Base-by-base conservation (phyloP, 495 filamentous ascomycete genomes). In the Endocarpon pusillum region DNA sequence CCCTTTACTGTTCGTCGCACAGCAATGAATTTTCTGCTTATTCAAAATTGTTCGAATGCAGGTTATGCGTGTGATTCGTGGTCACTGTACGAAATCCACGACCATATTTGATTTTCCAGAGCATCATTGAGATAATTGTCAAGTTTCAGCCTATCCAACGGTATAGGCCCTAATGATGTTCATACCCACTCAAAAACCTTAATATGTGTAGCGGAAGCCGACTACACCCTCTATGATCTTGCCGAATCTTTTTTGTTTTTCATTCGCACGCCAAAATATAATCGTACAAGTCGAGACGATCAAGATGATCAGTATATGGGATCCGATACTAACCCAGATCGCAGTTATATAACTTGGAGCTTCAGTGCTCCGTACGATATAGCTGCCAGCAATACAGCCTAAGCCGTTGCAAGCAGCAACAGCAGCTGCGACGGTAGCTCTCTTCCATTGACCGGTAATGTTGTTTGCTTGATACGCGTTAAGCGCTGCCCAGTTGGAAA, bases 401-500 rank as follows among this genome's bases (percentile, higher is more conserved):
- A 78, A 62, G 0, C 79, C 79, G 48, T 83, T 82, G 43, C 69
- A 73, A 28, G 75, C 73, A 10, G 74, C 73, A 4, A 78, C 66
- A 1, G 67, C 66, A 0, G 78, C 80, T 1, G 75, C 71, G 3
- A 71, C 77, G 28, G 75, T 78, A 0, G 69, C 76, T 15, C 79
- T 61, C 51, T 83, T 84, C 79, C 81, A 85, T 44, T 83, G 78
- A 1, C 64, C 72, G 7, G 66, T 66, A 19, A 81, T 67, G 45
- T 82, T 82, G 44, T 74, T 79, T 2, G 71, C 68, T 43, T 78
- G 73, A 41, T 77, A 85, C 0, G 77, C 70, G 42, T 71, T 80
- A 34, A 85, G 53, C 2, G 78, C 80, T 0, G 78, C 78, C 78
- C 80, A 86, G 40, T 86, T 86, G 3, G 67, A 72, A 3, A 86